phyloP scores from a whole-genome alignment of 2,329 filamentous ascomycete species.

The Colletotrichum caudatum region DNA sequence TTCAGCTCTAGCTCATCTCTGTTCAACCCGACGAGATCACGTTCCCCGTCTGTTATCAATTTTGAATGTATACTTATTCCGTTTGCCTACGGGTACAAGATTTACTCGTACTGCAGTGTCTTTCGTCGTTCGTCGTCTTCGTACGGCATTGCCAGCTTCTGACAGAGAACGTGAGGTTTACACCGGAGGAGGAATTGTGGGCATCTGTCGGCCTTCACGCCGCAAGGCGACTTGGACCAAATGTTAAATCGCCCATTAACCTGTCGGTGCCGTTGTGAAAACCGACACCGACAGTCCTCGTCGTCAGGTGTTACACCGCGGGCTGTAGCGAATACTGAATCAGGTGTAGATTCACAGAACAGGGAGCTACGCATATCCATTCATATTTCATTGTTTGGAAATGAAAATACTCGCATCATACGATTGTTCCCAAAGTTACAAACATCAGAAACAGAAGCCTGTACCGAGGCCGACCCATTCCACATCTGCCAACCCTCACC shows the following conservation, averaged over 20 bases:
- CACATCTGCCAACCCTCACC: neutral
- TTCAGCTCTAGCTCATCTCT: neutral
- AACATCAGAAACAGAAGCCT: too few relatives aligned
- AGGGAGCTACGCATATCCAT: neutral
- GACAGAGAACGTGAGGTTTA: neutral
- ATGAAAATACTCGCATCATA: too few relatives aligned
- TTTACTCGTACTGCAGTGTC: neutral
- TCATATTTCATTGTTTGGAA: too few relatives aligned
- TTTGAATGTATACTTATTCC: neutral
- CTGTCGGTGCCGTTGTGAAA: neutral
- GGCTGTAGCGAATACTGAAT: neutral
- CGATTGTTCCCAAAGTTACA: too few relatives aligned
- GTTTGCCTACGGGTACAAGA: neutral
- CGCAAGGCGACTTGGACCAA: too few relatives aligned
- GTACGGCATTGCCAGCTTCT: too few relatives aligned
- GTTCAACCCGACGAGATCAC: neutral
- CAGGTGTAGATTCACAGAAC: neutral
- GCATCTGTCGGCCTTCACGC: neutral
- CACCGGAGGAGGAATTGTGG: neutral
- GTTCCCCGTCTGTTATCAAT: neutral
- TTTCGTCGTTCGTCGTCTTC: neutral
- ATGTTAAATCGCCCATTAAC: neutral
- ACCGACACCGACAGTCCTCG: neutral
- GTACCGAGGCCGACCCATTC: neutral
- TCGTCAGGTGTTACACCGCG: neutral